Percentiles rank a stretch among this genome's conserved stretches.
Evolutionary conservation across 176 grass and related monocot genomes (phyloP).

Genomic region (Saccharum spontaneum): DNA sequence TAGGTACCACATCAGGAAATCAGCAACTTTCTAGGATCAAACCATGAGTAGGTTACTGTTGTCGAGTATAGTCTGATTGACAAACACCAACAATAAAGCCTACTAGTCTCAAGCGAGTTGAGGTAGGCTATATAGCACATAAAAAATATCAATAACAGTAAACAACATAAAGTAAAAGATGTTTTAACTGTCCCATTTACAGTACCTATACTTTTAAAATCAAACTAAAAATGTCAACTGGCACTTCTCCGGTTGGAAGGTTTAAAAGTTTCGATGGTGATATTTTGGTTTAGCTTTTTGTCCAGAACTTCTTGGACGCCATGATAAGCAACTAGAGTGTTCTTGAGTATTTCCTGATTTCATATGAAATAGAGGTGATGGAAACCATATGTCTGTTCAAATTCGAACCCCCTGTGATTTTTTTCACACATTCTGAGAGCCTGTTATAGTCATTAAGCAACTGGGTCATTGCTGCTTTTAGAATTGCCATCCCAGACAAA

Average conservation of each 20-base stretch:
- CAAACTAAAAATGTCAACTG: not conserved
- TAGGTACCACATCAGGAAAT: not conserved
- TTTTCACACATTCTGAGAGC: slow-evolving; percentile 80
- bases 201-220: not conserved
- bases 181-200: not conserved
- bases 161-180: not conserved
- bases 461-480: slow-evolving; percentile 78
- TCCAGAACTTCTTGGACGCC: not conserved
- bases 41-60: not conserved
- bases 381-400: slow-evolving; percentile 81
- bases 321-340: slow-evolving; percentile 50
- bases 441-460: slow-evolving; percentile 87
- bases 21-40: not conserved
- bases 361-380: slow-evolving; percentile 86
- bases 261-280: not conserved
- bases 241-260: not conserved
- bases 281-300: not conserved
- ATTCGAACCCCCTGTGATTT: slow-evolving; percentile 53
- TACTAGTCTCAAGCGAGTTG: not conserved
- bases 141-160: not conserved
- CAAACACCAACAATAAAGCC: not conserved
- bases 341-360: slow-evolving; percentile 93
- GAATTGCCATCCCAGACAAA: slow-evolving; percentile 80
- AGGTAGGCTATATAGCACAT: not conserved
- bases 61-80: not conserved